phyloP scores from a whole-genome alignment of 2,329 filamentous ascomycete species.

The Davidsoniella australis region DNA sequence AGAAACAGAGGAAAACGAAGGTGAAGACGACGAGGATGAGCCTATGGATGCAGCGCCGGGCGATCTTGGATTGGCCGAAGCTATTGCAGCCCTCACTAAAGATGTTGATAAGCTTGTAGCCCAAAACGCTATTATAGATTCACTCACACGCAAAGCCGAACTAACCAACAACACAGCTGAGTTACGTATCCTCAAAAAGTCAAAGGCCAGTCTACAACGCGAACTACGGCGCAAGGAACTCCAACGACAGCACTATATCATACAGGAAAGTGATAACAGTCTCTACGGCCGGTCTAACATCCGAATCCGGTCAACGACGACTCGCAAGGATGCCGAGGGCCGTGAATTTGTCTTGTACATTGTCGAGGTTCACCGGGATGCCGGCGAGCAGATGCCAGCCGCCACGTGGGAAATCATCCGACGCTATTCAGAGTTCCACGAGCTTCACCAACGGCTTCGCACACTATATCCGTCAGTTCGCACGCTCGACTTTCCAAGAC shows the following conservation, averaged over 20 bases:
- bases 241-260: slow-evolving; percentile 88
- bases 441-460: slow-evolving; percentile 78
- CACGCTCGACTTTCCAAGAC: slow-evolving; percentile 76
- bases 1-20: slow-evolving; percentile 42
- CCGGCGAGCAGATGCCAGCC: slow-evolving; percentile 91
- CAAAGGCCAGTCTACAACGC: slow-evolving; percentile 77
- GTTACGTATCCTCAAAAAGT: slow-evolving; percentile 79
- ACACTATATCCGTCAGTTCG: slow-evolving; percentile 74
- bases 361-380: slow-evolving; percentile 76
- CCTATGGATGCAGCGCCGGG: slow-evolving; percentile 90
- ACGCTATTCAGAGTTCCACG: slow-evolving; percentile 92
- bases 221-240: slow-evolving; percentile 90
- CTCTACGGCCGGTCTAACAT: slow-evolving; percentile 82
- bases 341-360: slow-evolving; percentile 89
- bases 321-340: slow-evolving; percentile 80
- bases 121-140: slow-evolving; percentile 83
- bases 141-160: slow-evolving; percentile 82
- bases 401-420: slow-evolving; percentile 86
- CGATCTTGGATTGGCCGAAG: slow-evolving; percentile 82
- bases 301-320: slow-evolving; percentile 81
- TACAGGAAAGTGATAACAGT: slow-evolving; percentile 96
- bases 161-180: slow-evolving; percentile 94
- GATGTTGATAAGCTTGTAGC: slow-evolving; percentile 80
- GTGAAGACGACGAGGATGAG: slow-evolving; percentile 52
- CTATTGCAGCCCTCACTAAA: slow-evolving; percentile 70